Base-by-base conservation (phyloP, 2,329 filamentous ascomycete genomes). In the Leptographium lundbergii region DNA sequence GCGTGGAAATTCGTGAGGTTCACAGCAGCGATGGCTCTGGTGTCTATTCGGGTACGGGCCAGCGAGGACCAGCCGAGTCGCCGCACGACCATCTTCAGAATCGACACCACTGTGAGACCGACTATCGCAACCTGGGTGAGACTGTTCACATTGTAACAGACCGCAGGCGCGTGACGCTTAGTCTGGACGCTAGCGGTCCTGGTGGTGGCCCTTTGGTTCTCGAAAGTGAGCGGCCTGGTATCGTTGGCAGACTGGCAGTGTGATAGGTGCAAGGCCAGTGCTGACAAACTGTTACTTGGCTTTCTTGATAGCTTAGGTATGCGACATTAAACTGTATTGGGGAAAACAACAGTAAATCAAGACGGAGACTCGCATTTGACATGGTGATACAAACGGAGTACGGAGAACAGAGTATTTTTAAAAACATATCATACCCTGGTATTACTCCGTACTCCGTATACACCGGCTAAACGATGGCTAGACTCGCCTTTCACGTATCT, bases 111-210 rank as follows among this genome's bases (percentile, higher is more conserved):
- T 90, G 85, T 67, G 91, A 97, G 73, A 87, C 88, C 14, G 89
- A 96, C 68, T 88, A 87, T 66, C 77, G 82, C 65, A 94, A 89
- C 67, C 76, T 89, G 60, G 89, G 87, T 0, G 87, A 94, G 74
- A 86, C 84, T 47, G 79, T 96, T 1, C 73, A 86, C 56, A 88
- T 96, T 2, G 79, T 91, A 25, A 80, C 84, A 17, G 85, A 91
- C 73, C 75, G 88, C 58, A 77, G 74, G 62, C 83, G 81, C 64
- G 88, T 89, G 36, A 95, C 88, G 1, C 78, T 92, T 27, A 88
- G 83, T 63, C 69, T 90, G 32, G 86, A 88, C 68, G 78, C 83
- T 1, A 85, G 84, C 61, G 85, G 85, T 0, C 77, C 79, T 0
- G 80, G 80, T 1, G 85, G 84, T 1, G 84, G 84, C 0, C 84